Evolutionary conservation across 257 asterid genomes (phyloP), one percentile per base, ranked within the genome.

Genomic region (Przewalskia tangutica): DNA sequence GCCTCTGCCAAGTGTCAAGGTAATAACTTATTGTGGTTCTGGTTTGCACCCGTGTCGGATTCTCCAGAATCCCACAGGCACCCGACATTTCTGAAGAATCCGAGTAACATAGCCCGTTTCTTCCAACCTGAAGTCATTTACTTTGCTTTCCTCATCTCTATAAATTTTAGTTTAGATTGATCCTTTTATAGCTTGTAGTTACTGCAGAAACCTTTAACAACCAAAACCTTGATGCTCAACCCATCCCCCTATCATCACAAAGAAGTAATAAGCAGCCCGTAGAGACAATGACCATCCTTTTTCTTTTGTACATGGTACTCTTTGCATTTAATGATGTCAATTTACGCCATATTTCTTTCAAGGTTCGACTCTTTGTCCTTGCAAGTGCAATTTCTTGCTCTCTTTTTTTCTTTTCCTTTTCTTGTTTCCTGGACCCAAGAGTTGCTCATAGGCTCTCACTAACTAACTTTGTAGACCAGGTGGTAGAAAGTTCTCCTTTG

Each of bases 1-100:
- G 58, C 99, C 99, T 85, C 83, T 94, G 86, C 87, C 81, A 38
- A 83, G 80, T 83, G 86, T 42, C 83, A 93, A 89, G 98, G 98
- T 96, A 91, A 86, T 77, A 56, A 77, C 76, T 53, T 60, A 20
- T 73, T 73, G 14, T 23, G 44, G 42, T 79, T 85, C 84, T 54
- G 77, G 55, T 71, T 48, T 50, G 11, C 23, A 48, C 78, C 32
- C 32, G 32, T 27, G 32, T 27, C 32, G 32, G 1, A 27, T 27
- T 27, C 32, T 27, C 32, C 32, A 27, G 32, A 27, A 27, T 27
- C 32, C 32, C 32, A 27, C 32, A 27, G 1, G 0, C 32, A 27
- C 32, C 32, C 32, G 32, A 1, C 32, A 27, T 27, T 27, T 27
- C 32, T 27, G 32, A 27, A 27, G 32, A 27, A 2, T 27, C 32